Evolutionary conservation across 2,329 filamentous ascomycete species (phyloP).

Genomic region (Cercospora sojina): DNA sequence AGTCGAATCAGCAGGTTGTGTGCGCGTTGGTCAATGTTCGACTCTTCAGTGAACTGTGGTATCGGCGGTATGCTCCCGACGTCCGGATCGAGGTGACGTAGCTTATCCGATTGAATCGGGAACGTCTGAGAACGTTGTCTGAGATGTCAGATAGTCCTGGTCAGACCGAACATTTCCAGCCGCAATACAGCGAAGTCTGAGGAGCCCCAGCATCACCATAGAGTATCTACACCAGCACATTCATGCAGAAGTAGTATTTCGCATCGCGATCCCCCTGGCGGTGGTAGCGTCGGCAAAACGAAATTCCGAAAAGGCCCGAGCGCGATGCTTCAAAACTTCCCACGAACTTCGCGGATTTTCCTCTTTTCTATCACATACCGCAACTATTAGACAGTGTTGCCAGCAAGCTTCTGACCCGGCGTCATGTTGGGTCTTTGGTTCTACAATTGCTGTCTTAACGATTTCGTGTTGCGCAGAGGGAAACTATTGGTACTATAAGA

Average conservation of each 20-base stretch:
- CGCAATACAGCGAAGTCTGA: background rate
- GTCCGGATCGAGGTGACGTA: background rate
- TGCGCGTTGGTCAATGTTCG: background rate
- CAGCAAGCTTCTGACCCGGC: conserved; percentile 13
- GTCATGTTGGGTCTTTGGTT: conserved; percentile 16
- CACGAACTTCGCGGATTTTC: conserved; percentile 1
- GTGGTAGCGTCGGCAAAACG: background rate
- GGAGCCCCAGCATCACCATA: too few species aligned
- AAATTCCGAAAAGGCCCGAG: background rate
- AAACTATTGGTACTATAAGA: conserved; percentile 32
- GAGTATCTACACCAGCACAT: too few species aligned
- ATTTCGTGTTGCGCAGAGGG: conserved; percentile 31
- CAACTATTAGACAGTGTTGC: conserved; percentile 15
- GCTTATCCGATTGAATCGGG: background rate
- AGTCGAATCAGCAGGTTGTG: too few species aligned
- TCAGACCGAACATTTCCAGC: background rate
- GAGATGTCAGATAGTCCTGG: background rate
- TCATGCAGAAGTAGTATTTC: background rate
- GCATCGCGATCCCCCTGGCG: background rate
- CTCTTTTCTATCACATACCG: conserved; percentile 5
- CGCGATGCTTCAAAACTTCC: conserved; percentile 4
- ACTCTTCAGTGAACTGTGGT: background rate
- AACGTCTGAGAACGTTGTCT: background rate
- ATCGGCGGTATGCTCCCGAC: background rate
- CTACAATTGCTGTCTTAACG: conserved; percentile 26